Evolutionary conservation across 2,329 filamentous ascomycete genomes (phyloP), one percentile per base, ranked within the genome.

Genomic region (Clonostachys byssicola): DNA sequence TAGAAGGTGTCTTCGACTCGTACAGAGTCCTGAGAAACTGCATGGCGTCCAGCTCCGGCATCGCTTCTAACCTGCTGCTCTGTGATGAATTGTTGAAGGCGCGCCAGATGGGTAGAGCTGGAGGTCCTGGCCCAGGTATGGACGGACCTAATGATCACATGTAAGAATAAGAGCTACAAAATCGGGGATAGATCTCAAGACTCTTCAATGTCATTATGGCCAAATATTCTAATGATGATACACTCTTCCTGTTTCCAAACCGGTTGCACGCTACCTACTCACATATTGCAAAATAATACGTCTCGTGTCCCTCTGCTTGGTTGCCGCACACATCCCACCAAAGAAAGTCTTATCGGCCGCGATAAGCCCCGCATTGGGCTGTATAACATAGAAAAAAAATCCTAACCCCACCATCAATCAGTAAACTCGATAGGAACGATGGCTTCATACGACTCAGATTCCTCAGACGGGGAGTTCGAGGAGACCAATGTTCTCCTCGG

Each of bases 11-110:
- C 9, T 99, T 89, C 65, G 94, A 99, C 67, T 96, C 92, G 13
- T 99, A 95, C 83, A 83, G 94, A 49, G 94, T 99, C 35, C 70
- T 99, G 59, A 82, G 94, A 56, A 97, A 97, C 74, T 91, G 86
- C 66, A 84, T 99, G 52, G 91, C 94, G 4, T 96, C 92, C 34
- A 94, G 91, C 67, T 88, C 92, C 23, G 90, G 94, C 53, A 99
- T 99, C 61, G 92, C 94, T 6, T 92, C 89, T 10, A 99, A 99
- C 72, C 75, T 99, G 54, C 75, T 99, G 55, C 80, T 99, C 44
- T 99, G 94, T 62, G 94, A 99, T 62, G 94, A 99, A 77, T 80
- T 99, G 75, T 77, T 99, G 60, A 99, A 99, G 79, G 94, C 94
- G 51, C 81, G 94, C 65, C 92, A 99, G 75, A 99, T 99, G 94